Percentiles rank a stretch among this genome's conserved stretches.
phyloP scores from a whole-genome alignment of 2,329 filamentous ascomycete genomes.

The Fusarium siculi region DNA sequence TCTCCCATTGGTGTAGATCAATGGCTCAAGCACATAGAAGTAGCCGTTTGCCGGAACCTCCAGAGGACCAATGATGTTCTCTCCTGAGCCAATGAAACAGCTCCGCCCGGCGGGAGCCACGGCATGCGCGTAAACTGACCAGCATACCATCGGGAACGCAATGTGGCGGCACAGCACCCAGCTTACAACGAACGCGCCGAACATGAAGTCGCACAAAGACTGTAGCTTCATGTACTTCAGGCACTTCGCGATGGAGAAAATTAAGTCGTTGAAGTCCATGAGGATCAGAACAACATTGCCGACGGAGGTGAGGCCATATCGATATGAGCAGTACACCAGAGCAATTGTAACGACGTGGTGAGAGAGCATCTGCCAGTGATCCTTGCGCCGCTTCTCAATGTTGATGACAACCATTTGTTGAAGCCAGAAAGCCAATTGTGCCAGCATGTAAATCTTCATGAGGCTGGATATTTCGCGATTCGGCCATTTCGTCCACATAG shows the following conservation, averaged over 20 bases:
- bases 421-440: slow-evolving; percentile 90
- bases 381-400: slow-evolving; percentile 93
- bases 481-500: slow-evolving; percentile 89
- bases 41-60: slow-evolving; percentile 57
- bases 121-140: slow-evolving; percentile 63
- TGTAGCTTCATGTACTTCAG: slow-evolving; percentile 88
- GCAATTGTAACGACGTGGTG: slow-evolving; percentile 91
- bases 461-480: slow-evolving; percentile 76
- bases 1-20: slow-evolving; percentile 73
- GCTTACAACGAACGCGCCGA: slow-evolving; percentile 85
- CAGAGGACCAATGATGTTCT: slow-evolving; percentile 64
- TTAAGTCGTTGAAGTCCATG: slow-evolving; percentile 89
- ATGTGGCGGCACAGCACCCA: slow-evolving; percentile 89
- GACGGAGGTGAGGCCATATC: slow-evolving; percentile 86
- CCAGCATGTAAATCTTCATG: slow-evolving; percentile 89
- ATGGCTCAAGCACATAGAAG: slow-evolving; percentile 77
- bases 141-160: slow-evolving; percentile 81
- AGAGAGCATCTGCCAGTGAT: slow-evolving; percentile 93
- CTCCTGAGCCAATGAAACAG: slow-evolving; percentile 73
- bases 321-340: slow-evolving; percentile 84
- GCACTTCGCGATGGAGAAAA: slow-evolving; percentile 79
- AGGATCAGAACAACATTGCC: slow-evolving; percentile 88
- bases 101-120: slow-evolving; percentile 55
- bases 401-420: slow-evolving; percentile 95
- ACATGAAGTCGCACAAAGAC: slow-evolving; percentile 80